These are phyloP conservation scores for Aspergillus calidoustus DNA, from an alignment of 2,329 filamentous ascomycete species.

Conservation along the genomic window DNA sequence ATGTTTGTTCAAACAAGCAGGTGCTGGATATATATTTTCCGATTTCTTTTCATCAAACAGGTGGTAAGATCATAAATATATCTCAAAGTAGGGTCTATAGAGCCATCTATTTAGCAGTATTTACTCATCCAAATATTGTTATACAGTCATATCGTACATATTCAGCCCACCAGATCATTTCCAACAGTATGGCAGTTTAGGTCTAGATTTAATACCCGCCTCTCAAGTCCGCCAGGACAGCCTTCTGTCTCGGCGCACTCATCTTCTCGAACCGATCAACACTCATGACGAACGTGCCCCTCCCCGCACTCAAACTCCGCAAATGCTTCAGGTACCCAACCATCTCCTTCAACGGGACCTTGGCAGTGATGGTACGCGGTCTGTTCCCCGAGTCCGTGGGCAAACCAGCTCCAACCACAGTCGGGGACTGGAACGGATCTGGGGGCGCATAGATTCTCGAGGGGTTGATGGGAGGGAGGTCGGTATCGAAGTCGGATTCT, in stretches of 20 bases:
- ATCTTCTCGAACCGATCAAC: constrained; percentile 74
- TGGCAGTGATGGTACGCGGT: constrained; percentile 73
- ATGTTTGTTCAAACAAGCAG: too few relatives aligned
- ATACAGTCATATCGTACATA: neutral
- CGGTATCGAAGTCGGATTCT: constrained; percentile 6
- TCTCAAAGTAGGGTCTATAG: neutral
- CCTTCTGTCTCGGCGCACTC: constrained; percentile 63
- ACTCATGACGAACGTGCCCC: constrained; percentile 77
- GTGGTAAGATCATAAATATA: neutral
- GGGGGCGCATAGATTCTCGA: constrained; percentile 82
- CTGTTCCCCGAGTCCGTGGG: constrained; percentile 41
- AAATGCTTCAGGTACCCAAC: constrained; percentile 90
- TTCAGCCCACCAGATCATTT: neutral
- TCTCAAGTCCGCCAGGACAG: constrained; percentile 54
- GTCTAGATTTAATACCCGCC: constrained; percentile 33
- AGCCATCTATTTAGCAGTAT: neutral
- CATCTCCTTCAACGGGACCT: constrained; percentile 95
- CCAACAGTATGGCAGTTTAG: neutral
- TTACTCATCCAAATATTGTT: neutral
- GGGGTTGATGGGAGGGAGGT: constrained; percentile 64
- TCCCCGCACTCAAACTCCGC: constrained; percentile 82
- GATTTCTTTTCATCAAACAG: too few relatives aligned
- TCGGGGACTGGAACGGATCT: constrained; percentile 69
- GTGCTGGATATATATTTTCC: too few relatives aligned
- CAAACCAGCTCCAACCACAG: constrained; percentile 29